Base-by-base conservation (phyloP, 257 asterid genomes). In the Agastache rugosa region DNA sequence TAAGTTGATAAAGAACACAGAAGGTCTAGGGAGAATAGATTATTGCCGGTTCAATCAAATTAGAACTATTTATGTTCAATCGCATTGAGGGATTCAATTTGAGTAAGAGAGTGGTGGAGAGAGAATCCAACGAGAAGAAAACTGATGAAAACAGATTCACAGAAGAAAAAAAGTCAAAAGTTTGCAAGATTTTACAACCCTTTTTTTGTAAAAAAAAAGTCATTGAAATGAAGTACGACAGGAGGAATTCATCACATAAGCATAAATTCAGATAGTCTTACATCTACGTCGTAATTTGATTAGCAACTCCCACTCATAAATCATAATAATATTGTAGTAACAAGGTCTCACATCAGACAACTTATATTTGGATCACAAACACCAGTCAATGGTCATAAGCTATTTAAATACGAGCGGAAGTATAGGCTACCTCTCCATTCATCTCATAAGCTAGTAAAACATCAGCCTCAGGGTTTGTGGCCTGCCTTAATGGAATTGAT, bases 371-470 rank as follows among this genome's bases (percentile, higher is more conserved):
- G 34, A 48, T 51, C 19, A 19, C 15, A 69, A 34, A 19, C 20
- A 12, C 4, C 64, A 22, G 31, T 31, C 2, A 68, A 67, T 22
- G 23, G 5, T 3, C 60, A 16, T 6, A 25, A 55, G 55, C 56
- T 27, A 71, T 56, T 37, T 22, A 37, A 17, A 6, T 2, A 53
- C 14, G 22, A 8, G 22, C 15, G 10, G 2, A 44, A 10, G 60
- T 41, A 60, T 7, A 72, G 20, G 67, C 27, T 81, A 91, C 97
- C 97, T 91, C 86, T 63, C 97, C 96, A 63, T 91, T 91, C 97
- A 91, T 91, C 80, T 91, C 97, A 80, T 91, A 91, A 75, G 96
- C 96, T 7, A 91, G 82, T 60, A 91, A 79, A 74, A 91, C 92
- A 78, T 89, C 96, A 79, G 94, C 92, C 74, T 75, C 91, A 34